These are phyloP conservation scores for Trichoderma breve DNA, from an alignment of 2,329 filamentous ascomycete species.

Conservation along the genomic window DNA sequence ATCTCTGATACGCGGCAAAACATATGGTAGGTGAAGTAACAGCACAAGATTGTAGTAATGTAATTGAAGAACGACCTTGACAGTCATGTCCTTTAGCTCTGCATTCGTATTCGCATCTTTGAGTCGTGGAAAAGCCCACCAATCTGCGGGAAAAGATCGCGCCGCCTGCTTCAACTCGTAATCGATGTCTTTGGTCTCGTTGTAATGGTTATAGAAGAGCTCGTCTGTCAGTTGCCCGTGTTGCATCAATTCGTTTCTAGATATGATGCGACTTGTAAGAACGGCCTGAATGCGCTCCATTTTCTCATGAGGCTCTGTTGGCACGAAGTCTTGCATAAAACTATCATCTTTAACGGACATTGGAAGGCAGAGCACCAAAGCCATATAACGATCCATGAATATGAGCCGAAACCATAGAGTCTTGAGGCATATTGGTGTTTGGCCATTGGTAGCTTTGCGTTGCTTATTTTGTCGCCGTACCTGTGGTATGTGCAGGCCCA, in stretches of 20 bases:
- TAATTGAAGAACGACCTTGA: slow-evolving; percentile 35
- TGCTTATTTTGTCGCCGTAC: background rate
- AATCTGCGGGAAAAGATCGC: slow-evolving; percentile 33
- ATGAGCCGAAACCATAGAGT: slow-evolving; percentile 41
- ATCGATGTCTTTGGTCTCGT: slow-evolving; percentile 35
- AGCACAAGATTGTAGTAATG: slow-evolving; percentile 39
- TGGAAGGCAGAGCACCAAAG: slow-evolving; percentile 41
- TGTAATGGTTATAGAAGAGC: slow-evolving; percentile 16
- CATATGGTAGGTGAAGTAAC: slow-evolving; percentile 42
- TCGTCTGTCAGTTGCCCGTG: slow-evolving; percentile 19
- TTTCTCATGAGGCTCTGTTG: slow-evolving; percentile 29
- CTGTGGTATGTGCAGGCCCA: slow-evolving; percentile 4
- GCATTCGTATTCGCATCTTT: slow-evolving; percentile 25
- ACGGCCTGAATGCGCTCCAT: slow-evolving; percentile 34
- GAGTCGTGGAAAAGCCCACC: slow-evolving; percentile 36
- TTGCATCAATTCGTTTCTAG: slow-evolving; percentile 22
- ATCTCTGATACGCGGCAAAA: slow-evolving; percentile 27
- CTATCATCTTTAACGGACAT: slow-evolving; percentile 28
- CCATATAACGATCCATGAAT: slow-evolving; percentile 38
- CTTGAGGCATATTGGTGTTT: background rate
- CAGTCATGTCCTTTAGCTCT: slow-evolving; percentile 30
- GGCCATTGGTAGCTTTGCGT: background rate
- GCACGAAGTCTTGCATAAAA: slow-evolving; percentile 26
- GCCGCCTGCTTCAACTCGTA: slow-evolving; percentile 33
- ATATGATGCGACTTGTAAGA: slow-evolving; percentile 38